Percentiles rank a stretch among this genome's conserved stretches.
These are phyloP conservation scores for Populus nigra DNA, from an alignment of 345 rosid genomes.

Conservation along the genomic window DNA sequence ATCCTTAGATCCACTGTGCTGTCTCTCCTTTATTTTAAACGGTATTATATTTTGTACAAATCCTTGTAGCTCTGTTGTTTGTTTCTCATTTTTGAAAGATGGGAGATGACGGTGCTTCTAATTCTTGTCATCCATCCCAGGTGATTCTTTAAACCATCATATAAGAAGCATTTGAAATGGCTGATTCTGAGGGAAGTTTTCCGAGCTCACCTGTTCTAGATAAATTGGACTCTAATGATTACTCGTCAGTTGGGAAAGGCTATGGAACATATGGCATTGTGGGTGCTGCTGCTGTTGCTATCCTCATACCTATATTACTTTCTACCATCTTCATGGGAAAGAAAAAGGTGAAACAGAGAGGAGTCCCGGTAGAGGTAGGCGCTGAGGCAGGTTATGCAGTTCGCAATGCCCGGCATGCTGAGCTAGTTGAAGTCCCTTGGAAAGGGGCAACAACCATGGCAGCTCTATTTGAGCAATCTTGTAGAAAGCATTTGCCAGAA, in stretches of 20 bases:
- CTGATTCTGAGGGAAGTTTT: slow-evolving; percentile 35
- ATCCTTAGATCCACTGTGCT: too few relatives aligned
- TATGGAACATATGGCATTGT: slow-evolving; percentile 52
- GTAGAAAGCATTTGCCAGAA: slow-evolving; percentile 47
- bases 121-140: slow-evolving; percentile 15
- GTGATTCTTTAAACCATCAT: neutral
- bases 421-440: slow-evolving; percentile 75
- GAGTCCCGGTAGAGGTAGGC: slow-evolving; percentile 55
- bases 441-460: slow-evolving; percentile 72
- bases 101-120: neutral
- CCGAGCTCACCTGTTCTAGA: slow-evolving; percentile 18
- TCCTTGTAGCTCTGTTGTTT: too few relatives aligned
- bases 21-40: too few relatives aligned
- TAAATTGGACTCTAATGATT: slow-evolving; percentile 28
- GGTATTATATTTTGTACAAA: too few relatives aligned
- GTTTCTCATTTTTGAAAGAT: neutral
- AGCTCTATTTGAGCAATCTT: slow-evolving; percentile 73
- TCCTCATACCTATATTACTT: slow-evolving; percentile 51
- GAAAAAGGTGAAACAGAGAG: slow-evolving; percentile 69
- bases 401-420: slow-evolving; percentile 42
- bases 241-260: slow-evolving; percentile 24
- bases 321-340: slow-evolving; percentile 40
- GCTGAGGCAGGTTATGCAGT: slow-evolving; percentile 76
- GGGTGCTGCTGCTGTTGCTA: slow-evolving; percentile 47
- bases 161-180: slow-evolving; percentile 28